Percentiles rank a stretch among this genome's conserved stretches.
phyloP scores from a whole-genome alignment of 805 yeast species.

The Lipomyces lipofer region DNA sequence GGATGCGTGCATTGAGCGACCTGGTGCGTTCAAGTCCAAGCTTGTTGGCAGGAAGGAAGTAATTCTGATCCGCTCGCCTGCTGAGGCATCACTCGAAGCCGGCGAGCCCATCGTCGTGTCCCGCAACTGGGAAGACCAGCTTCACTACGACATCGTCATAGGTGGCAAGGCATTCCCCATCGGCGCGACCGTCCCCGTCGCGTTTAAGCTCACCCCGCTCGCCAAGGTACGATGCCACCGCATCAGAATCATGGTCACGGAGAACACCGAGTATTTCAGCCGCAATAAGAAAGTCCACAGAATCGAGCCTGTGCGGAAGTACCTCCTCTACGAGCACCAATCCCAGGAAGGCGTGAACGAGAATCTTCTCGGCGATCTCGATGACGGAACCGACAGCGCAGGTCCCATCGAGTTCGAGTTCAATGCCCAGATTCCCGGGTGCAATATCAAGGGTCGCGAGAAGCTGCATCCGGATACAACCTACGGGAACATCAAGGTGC shows the following conservation, averaged over 20 bases:
- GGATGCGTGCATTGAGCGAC: slow-evolving; percentile 68
- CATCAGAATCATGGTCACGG: slow-evolving; percentile 80
- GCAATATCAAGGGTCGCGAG: slow-evolving; percentile 18
- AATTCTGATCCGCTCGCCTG: slow-evolving; percentile 69
- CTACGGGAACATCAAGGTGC: slow-evolving; percentile 74
- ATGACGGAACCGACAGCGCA: slow-evolving; percentile 38
- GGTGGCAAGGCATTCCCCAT: slow-evolving; percentile 87
- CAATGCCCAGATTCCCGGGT: slow-evolving; percentile 74
- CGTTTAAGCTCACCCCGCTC: slow-evolving; percentile 79
- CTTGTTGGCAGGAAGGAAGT: slow-evolving; percentile 64
- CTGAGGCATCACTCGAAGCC: slow-evolving; percentile 78
- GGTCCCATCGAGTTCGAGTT: slow-evolving; percentile 70
- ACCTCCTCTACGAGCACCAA: slow-evolving; percentile 74
- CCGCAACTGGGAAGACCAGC: slow-evolving; percentile 81
- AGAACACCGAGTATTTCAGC: slow-evolving; percentile 88
- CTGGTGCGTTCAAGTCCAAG: slow-evolving; percentile 84
- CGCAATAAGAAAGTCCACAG: slow-evolving; percentile 84
- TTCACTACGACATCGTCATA: slow-evolving; percentile 85
- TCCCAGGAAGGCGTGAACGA: slow-evolving; percentile 47
- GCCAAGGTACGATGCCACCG: slow-evolving; percentile 87
- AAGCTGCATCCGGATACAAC: slow-evolving; percentile 79
- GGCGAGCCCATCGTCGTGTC: slow-evolving; percentile 90
- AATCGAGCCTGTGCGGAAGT: slow-evolving; percentile 85
- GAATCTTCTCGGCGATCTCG: slow-evolving; percentile 49
- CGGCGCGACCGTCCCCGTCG: slow-evolving; percentile 79